A percentile compares a stretch with the other conserved stretches of the same genome.
phyloP scores from a whole-genome alignment of 768 basidiomycete species.

The Tulasnella sp. region DNA sequence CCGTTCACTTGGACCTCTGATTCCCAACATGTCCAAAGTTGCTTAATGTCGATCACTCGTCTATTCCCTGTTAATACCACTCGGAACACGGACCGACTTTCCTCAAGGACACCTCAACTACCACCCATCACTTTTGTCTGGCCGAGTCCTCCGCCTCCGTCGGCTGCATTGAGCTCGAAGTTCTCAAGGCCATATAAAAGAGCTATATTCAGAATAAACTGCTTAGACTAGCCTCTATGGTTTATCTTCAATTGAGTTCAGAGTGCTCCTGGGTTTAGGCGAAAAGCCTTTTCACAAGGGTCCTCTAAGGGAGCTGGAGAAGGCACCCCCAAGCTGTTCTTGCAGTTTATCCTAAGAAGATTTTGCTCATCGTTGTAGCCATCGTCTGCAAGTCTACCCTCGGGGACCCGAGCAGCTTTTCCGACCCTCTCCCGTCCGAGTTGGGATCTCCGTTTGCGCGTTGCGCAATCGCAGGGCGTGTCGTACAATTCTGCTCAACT shows the following conservation, averaged over 20 bases:
- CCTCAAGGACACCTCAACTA: neutral
- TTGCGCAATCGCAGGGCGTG: neutral
- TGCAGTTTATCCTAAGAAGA: neutral
- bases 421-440: conserved; percentile 1
- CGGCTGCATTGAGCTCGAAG: neutral
- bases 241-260: conserved; percentile 14
- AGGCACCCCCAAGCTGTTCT: neutral
- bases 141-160: neutral
- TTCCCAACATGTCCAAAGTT: neutral
- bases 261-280: neutral
- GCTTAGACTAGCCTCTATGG: neutral
- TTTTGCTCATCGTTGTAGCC: neutral
- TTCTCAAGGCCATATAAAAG: neutral
- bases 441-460: neutral
- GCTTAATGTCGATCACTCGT: neutral
- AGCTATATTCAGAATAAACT: conserved; percentile 7
- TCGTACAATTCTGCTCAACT: neutral
- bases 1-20: conserved; percentile 2
- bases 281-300: neutral
- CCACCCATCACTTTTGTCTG: neutral
- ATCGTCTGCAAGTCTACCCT: neutral
- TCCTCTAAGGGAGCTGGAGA: neutral
- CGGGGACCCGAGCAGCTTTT: neutral
- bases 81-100: neutral
- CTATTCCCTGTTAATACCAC: neutral